phyloP scores from a whole-genome alignment of 192 early-diverging fungal genomes.

The Backusella australiensis region DNA sequence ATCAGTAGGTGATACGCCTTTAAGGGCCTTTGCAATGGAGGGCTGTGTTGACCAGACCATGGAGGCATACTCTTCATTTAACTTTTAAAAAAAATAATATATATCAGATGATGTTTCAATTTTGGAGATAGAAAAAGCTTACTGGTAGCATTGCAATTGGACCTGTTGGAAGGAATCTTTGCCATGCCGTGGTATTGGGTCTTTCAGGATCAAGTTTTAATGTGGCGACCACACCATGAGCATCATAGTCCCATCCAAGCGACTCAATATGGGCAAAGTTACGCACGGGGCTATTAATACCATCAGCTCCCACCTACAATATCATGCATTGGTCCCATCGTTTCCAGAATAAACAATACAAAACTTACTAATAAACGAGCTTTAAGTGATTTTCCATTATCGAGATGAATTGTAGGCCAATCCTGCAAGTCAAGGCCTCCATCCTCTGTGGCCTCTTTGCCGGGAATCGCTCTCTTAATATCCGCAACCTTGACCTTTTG shows the following conservation, averaged over 20 bases:
- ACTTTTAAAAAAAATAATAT: conserved; percentile 29
- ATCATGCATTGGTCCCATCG: no score
- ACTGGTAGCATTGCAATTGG: conserved; percentile 94
- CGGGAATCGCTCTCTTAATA: conserved; percentile 36
- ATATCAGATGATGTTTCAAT: neutral
- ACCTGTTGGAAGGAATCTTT: conserved; percentile 92
- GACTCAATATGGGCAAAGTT: conserved; percentile 78
- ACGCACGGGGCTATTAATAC: conserved; percentile 83
- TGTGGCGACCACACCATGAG: conserved; percentile 87
- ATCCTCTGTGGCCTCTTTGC: neutral
- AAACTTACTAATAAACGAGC: conserved; percentile 68
- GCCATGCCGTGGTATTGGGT: conserved; percentile 78
- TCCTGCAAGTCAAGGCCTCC: conserved; percentile 38
- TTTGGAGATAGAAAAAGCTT: conserved; percentile 20
- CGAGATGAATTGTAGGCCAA: conserved; percentile 78
- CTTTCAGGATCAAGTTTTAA: conserved; percentile 53
- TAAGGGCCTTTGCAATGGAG: conserved; percentile 60
- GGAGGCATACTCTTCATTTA: conserved; percentile 61
- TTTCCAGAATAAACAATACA: no score
- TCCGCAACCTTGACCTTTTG: conserved; percentile 65
- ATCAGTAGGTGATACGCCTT: conserved; percentile 53
- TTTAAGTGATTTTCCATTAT: conserved; percentile 58
- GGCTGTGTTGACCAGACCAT: conserved; percentile 89
- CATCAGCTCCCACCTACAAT: conserved; percentile 80
- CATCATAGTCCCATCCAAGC: conserved; percentile 83